A percentile compares a stretch with the other conserved stretches of the same genome.
Conservation (phyloP, 257 asterid species). For the Nyctanthes arbortristis region DNA sequence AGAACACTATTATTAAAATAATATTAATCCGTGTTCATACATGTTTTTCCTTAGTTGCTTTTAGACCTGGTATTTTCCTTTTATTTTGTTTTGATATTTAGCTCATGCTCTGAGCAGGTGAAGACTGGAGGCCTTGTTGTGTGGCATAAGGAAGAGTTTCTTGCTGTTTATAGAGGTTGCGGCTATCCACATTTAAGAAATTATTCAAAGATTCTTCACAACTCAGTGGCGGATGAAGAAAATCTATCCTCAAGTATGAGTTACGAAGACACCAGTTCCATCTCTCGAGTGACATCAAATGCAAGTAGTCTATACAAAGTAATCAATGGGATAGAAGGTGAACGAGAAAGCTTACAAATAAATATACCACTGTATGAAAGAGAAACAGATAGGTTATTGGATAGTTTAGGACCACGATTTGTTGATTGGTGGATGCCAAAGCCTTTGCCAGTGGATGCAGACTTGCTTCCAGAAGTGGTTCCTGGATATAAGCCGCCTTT, state of each 20-base stretch:
- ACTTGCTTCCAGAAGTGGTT: slow-evolving; percentile 75
- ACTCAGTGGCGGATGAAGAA: slow-evolving; percentile 25
- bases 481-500: slow-evolving; percentile 71
- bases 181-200: slow-evolving; percentile 31
- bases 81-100: neutral
- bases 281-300: slow-evolving; percentile 31
- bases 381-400: slow-evolving; percentile 85
- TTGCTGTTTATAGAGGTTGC: slow-evolving; percentile 79
- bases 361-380: slow-evolving; percentile 63
- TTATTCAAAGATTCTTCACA: slow-evolving; percentile 20
- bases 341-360: slow-evolving; percentile 33
- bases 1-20: neutral
- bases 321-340: slow-evolving; percentile 32
- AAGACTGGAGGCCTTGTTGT: slow-evolving; percentile 84
- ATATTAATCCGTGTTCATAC: slow-evolving; percentile 6
- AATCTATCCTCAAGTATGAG: slow-evolving; percentile 24
- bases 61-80: neutral
- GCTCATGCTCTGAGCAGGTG: slow-evolving; percentile 45
- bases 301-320: slow-evolving; percentile 31
- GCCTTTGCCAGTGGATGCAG: slow-evolving; percentile 95
- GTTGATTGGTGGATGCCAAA: slow-evolving; percentile 93
- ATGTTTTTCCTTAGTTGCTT: neutral
- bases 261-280: slow-evolving; percentile 13
- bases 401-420: slow-evolving; percentile 90
- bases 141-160: slow-evolving; percentile 68